A percentile compares a stretch with the other conserved stretches of the same genome.
phyloP scores from a whole-genome alignment of 108 stramenopile genomes.

The Fragilaria radians region DNA sequence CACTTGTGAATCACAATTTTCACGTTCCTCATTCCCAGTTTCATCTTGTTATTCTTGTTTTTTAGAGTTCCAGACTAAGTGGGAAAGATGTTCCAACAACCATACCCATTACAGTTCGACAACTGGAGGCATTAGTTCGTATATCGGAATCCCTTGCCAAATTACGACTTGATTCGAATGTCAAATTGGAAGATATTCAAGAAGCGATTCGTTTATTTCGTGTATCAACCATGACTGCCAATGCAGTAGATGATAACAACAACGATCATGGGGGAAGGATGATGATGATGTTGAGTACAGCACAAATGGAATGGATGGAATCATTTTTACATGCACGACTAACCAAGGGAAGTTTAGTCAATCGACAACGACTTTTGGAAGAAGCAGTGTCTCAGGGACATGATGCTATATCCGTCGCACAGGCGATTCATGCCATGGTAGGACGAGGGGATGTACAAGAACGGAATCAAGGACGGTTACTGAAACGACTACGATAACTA shows the following conservation, averaged over 20 bases:
- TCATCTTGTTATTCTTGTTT: too few relatives aligned
- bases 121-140: constrained; percentile 98
- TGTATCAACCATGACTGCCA: constrained; percentile 97
- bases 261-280: constrained; percentile 17
- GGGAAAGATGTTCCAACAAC: constrained; percentile 37
- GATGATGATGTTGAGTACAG: constrained; percentile 24
- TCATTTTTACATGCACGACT: constrained; percentile 67
- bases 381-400: constrained; percentile 80
- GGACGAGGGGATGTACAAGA: constrained; percentile 75
- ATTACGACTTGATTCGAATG: constrained; percentile 91
- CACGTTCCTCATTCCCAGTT: neutral
- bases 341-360: constrained; percentile 65
- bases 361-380: constrained; percentile 78
- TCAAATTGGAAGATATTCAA: constrained; percentile 90
- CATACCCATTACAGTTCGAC: constrained; percentile 98
- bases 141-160: constrained; percentile 95
- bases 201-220: constrained; percentile 97
- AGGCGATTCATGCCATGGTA: constrained; percentile 68
- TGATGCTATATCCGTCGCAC: constrained; percentile 66
- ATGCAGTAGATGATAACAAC: constrained; percentile 60
- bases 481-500: constrained; percentile 77
- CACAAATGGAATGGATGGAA: constrained; percentile 75
- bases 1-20: neutral
- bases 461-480: constrained; percentile 69
- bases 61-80: neutral